These are phyloP conservation scores for Gastrodia elata DNA, from an alignment of 106 monocot species.

Conservation along the genomic window DNA sequence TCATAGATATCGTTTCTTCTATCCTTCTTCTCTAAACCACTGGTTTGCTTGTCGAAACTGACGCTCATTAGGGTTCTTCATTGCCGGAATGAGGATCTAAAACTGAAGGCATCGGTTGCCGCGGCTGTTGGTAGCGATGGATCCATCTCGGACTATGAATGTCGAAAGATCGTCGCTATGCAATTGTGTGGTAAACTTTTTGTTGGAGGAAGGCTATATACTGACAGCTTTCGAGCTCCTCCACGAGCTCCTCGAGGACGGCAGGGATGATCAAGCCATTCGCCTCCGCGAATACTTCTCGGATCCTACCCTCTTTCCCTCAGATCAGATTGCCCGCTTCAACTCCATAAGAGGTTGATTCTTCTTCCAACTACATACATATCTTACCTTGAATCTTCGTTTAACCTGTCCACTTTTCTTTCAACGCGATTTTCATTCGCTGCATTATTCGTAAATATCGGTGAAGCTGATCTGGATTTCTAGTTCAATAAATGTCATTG, in stretches of 20 bases:
- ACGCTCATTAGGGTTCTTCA: neutral
- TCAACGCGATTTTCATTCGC: neutral
- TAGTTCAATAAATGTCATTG: neutral
- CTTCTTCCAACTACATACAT: neutral
- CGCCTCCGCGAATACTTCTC: conserved; percentile 83
- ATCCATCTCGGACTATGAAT: conserved; percentile 28
- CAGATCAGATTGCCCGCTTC: conserved; percentile 73
- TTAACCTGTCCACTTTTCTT: neutral
- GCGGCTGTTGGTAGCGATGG: neutral
- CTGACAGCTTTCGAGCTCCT: conserved; percentile 96
- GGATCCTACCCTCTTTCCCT: conserved; percentile 54
- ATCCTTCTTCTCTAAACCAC: neutral
- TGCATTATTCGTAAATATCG: neutral
- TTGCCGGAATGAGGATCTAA: neutral
- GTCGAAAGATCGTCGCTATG: conserved; percentile 80
- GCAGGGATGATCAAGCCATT: conserved; percentile 86
- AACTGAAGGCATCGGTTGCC: neutral
- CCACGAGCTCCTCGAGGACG: conserved; percentile 93
- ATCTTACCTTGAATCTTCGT: neutral
- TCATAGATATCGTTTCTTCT: neutral
- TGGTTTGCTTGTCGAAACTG: too few relatives aligned
- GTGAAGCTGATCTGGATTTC: neutral
- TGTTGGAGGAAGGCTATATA: conserved; percentile 79
- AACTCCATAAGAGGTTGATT: conserved; percentile 49
- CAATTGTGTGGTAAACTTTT: conserved; percentile 96